Evolutionary conservation across 116 monocot species (phyloP), one percentile per base, ranked within the genome.

Genomic region (Dioscorea cayenensis): DNA sequence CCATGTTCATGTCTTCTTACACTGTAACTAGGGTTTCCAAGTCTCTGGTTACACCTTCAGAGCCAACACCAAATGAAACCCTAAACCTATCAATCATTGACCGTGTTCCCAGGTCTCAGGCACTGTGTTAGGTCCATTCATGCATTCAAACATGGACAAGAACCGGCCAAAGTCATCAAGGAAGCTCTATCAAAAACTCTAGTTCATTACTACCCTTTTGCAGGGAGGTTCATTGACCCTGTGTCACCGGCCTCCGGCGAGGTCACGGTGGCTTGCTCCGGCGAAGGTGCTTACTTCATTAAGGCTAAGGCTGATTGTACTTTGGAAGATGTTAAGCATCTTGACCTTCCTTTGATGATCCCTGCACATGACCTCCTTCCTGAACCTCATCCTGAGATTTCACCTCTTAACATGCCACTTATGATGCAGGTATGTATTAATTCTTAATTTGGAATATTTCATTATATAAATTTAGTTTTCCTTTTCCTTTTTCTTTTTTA

Each of bases 191-290:
- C 81, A 4, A 78, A 67, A 66, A 71, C 63, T 14, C 70, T 86
- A 18, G 82, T 82, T 0, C 36, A n/a, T 4, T 86, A 83, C 75
- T 78, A 83, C 62, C 83, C 83, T 11, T 35, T 75, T 20, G 83
- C 83, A 11, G 83, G 83, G 0, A 65, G 83, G 29, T 71, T 83
- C 32, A 35, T 60, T 10, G 70, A 29, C 20, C 68, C 75, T 17
- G 76, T 37, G 0, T 6, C 50, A 13, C 50, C 51, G 7, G 22
- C 25, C 32, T 1, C 32, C 5, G 75, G 66, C 14, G 74, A 66
- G 19, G 66, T 83, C 20, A 43, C 20, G 51, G 38, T 83, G 18
- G 74, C 48, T 0, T 83, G 83, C 75, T 67, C 66, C 32, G 78
- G 78, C 0, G 71, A 83, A 5, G 83, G 83, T 23, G 78, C 61